These are phyloP conservation scores for Collybiopsis luxurians DNA, from an alignment of 768 basidiomycete genomes.

Conservation along the genomic window DNA sequence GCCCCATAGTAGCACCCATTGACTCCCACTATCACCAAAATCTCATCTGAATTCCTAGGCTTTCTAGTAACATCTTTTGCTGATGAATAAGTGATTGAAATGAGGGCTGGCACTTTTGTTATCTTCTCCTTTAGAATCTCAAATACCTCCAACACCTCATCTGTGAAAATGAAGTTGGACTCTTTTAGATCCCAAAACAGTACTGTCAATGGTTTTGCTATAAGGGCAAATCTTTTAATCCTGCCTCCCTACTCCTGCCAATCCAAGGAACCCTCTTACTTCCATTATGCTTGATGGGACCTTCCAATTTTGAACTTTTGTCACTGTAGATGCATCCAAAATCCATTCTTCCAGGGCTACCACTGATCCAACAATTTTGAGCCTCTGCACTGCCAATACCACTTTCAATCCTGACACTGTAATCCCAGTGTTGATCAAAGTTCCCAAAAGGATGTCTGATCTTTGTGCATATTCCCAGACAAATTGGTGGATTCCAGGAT, in stretches of 20 bases:
- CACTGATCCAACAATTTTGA: constrained; percentile 26
- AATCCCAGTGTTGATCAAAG: constrained; percentile 19
- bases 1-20: constrained; percentile 30
- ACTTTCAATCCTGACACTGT: constrained; percentile 31
- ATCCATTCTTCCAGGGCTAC: constrained; percentile 27
- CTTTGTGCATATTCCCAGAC: constrained; percentile 21
- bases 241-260: constrained; percentile 14
- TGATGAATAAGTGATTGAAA: constrained; percentile 27
- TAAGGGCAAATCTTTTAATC: constrained; percentile 21
- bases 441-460: constrained; percentile 22
- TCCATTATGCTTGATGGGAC: constrained; percentile 9
- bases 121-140: constrained; percentile 21
- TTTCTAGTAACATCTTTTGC: neutral
- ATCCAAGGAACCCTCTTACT: constrained; percentile 25
- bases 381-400: constrained; percentile 12
- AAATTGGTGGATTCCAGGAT: constrained; percentile 19
- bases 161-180: constrained; percentile 8
- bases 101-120: constrained; percentile 22
- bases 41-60: constrained; percentile 15
- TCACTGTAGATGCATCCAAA: neutral
- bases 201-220: too few species aligned
- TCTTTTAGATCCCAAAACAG: constrained; percentile 1
- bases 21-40: constrained; percentile 28
- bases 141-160: constrained; percentile 20
- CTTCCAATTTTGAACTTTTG: constrained; percentile 17